A percentile compares a stretch with the other conserved stretches of the same genome.
phyloP scores from a whole-genome alignment of 164 flowering plant species.

The Aristolochia contorta region DNA sequence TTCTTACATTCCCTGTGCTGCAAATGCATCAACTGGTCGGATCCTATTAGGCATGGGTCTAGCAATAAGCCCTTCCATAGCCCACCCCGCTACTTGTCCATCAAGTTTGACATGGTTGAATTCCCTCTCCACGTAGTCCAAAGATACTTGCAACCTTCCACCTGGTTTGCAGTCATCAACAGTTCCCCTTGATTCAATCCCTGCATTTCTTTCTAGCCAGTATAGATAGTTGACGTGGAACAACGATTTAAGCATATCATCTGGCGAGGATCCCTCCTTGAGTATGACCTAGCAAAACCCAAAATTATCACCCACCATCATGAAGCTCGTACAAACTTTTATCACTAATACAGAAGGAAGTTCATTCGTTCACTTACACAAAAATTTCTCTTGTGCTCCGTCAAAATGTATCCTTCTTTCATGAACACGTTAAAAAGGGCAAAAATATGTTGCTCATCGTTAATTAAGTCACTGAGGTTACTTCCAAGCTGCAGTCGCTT shows the following conservation, averaged over 20 bases:
- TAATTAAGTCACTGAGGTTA: conserved; percentile 61
- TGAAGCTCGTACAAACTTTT: neutral
- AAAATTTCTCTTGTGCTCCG: conserved; percentile 58
- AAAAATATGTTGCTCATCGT: conserved; percentile 50
- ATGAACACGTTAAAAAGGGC: conserved; percentile 64
- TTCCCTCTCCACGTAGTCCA: conserved; percentile 78
- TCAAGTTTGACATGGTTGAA: conserved; percentile 69
- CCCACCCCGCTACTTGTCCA: conserved; percentile 67
- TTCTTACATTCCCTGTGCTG: no score
- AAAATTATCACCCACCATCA: neutral
- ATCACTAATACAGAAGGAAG: neutral
- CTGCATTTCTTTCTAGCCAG: conserved; percentile 89
- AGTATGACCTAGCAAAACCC: conserved; percentile 57
- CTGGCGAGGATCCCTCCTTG: conserved; percentile 53
- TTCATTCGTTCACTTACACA: conserved; percentile 43
- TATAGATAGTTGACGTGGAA: conserved; percentile 86
- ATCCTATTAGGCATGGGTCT: conserved; percentile 73
- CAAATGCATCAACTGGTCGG: conserved; percentile 12
- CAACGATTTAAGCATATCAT: conserved; percentile 85
- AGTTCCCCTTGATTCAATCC: conserved; percentile 38
- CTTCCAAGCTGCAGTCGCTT: conserved; percentile 63
- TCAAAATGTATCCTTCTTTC: conserved; percentile 65
- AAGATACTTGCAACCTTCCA: conserved; percentile 70
- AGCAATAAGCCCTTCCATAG: conserved; percentile 77
- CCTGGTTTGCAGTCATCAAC: conserved; percentile 61